Percentiles rank a stretch among this genome's conserved stretches.
phyloP scores from a whole-genome alignment of 768 basidiomycete genomes.

The Baorangia bicolor region DNA sequence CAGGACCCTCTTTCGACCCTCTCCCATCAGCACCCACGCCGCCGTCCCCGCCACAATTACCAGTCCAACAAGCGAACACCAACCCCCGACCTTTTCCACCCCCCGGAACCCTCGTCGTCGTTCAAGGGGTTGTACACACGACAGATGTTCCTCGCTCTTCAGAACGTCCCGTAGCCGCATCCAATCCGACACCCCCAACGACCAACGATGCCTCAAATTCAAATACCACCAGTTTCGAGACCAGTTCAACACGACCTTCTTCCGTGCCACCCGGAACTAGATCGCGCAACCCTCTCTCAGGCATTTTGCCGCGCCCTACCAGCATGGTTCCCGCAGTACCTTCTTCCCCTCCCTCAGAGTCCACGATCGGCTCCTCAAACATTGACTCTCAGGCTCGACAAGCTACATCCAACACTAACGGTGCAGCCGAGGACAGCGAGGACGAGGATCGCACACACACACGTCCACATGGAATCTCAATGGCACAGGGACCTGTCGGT shows the following conservation, averaged over 20 bases:
- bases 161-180: conserved; percentile 19
- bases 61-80: conserved; percentile 20
- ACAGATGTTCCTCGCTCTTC: conserved; percentile 54
- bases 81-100: conserved; percentile 58
- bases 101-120: conserved; percentile 76
- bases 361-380: conserved; percentile 1
- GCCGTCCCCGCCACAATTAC: conserved; percentile 21
- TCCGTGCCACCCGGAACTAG: conserved; percentile 30
- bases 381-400: conserved; percentile 5
- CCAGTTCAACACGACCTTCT: conserved; percentile 16
- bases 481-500: conserved; percentile 26
- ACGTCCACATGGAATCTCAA: conserved; percentile 25
- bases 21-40: conserved; percentile 14
- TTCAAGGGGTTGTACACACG: conserved; percentile 81
- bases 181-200: conserved; percentile 6
- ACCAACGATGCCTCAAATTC: conserved; percentile 6
- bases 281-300: conserved; percentile 35
- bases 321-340: conserved; percentile 31
- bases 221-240: conserved; percentile 4
- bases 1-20: conserved; percentile 12
- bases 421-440: conserved; percentile 11
- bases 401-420: not conserved
- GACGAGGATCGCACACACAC: conserved; percentile 16
- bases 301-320: conserved; percentile 38
- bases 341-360: conserved; percentile 6